Evolutionary conservation across 306 rosid species (phyloP), one percentile per base, ranked within the genome.

Genomic region (Hippophae rhamnoides): DNA sequence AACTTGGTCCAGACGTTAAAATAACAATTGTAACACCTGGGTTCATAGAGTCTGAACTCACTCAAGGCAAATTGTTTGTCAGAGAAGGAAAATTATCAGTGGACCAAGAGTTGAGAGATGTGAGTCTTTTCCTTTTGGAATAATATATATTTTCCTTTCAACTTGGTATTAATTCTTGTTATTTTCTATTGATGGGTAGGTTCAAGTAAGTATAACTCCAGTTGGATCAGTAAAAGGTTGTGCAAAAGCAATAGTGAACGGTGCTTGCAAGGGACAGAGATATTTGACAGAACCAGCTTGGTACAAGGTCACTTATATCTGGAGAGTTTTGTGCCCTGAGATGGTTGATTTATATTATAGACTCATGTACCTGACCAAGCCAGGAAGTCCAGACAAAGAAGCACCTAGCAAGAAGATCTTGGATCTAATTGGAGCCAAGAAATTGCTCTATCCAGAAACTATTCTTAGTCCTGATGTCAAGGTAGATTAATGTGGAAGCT

Each of bases 11-110:
- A 3, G 78, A 81, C 0, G 54, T 89, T 13, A 60, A 73, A 9
- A 59, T 89, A 5, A 84, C 95, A n/a, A 82, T 82, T 8, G 93
- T 75, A 11, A 79, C 87, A 5, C 86, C 89, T 0, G 84, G 87
- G 5, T 81, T 66, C 72, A 67, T 84, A 1, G 89, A 84, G 26
- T 84, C 72, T 0, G 68, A 69, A 58, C 13, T 66, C 47, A 72
- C 86, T 38, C 64, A 78, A 69, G 87, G 92, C 9, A 83, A 81
- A 60, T 69, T 63, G 62, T 61, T 79, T 7, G 8, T 8, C 3
- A 25, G 52, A 7, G 60, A 79, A 10, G 92, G 84, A 11, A 71
- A 67, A 31, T 13, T 71, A 43, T 63, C 59, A 0, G 67, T 83
- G 5, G 83, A 78, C 60, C 86, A 74, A 45, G 94, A 78, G 13